These are phyloP conservation scores for Eragrostis nindensis DNA, from an alignment of 176 grass and related monocot species.

Conservation along the genomic window DNA sequence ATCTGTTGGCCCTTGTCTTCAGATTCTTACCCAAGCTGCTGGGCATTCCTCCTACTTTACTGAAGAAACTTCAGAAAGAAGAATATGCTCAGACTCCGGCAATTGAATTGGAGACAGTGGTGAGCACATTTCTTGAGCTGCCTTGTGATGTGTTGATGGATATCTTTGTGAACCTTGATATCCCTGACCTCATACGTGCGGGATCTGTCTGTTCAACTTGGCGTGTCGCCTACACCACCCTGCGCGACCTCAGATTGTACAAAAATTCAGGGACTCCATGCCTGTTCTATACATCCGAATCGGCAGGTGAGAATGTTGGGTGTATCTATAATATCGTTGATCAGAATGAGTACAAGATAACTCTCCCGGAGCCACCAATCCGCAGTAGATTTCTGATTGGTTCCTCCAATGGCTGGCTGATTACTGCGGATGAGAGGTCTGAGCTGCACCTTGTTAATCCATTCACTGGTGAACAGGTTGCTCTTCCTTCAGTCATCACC, in stretches of 20 bases:
- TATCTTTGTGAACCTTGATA: conserved; percentile 18
- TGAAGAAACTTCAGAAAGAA: background rate
- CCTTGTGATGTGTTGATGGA: background rate
- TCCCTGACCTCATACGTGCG: conserved; percentile 18
- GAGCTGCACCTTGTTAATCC: conserved; percentile 6
- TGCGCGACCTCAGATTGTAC: background rate
- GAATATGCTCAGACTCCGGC: background rate
- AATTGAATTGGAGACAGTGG: background rate
- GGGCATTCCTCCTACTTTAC: background rate
- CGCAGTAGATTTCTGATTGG: background rate
- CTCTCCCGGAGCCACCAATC: conserved; percentile 1
- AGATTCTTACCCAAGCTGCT: background rate
- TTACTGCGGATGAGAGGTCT: background rate
- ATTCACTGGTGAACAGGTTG: background rate
- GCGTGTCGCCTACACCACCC: background rate
- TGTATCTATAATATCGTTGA: background rate
- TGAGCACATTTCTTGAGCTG: background rate
- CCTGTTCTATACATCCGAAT: background rate
- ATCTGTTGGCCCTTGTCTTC: background rate
- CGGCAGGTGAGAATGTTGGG: background rate
- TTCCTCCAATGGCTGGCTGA: background rate
- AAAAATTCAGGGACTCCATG: background rate
- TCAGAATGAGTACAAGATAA: background rate
- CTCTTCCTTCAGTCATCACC: background rate
- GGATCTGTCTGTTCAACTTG: conserved; percentile 4